Conservation (phyloP, 257 asterid species). For the Henckelia pumila region DNA sequence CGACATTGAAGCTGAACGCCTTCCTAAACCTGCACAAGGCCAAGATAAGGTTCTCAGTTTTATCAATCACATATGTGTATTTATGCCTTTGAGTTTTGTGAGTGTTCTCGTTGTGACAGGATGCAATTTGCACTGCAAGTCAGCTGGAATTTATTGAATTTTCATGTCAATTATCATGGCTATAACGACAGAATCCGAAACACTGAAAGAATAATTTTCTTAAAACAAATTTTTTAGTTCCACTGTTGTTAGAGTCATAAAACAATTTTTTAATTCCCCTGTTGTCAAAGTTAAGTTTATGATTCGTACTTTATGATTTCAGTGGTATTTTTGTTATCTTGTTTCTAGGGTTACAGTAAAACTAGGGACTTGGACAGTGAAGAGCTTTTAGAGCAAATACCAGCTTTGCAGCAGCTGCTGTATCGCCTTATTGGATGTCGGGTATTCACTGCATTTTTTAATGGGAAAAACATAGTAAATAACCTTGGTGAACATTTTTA, state of each 20-base stretch:
- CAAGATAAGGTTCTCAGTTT: too few species aligned
- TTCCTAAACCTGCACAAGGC: too few species aligned
- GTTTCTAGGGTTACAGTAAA: constrained; percentile 75
- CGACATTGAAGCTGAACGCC: too few species aligned
- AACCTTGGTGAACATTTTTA: too few species aligned
- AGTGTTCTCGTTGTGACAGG: not conserved
- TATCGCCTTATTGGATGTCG: constrained; percentile 94
- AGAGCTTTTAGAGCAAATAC: constrained; percentile 86
- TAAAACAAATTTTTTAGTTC: not conserved
- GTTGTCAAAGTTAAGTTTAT: constrained; percentile 15
- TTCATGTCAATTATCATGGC: too few species aligned
- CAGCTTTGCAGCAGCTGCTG: constrained; percentile 88
- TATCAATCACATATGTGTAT: too few species aligned
- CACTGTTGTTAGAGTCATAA: constrained; percentile 1
- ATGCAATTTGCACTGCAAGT: not conserved
- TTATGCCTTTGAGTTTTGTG: too few species aligned
- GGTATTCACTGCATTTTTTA: constrained; percentile 44
- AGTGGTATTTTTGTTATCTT: constrained; percentile 26
- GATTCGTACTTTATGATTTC: not conserved
- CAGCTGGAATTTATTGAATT: not conserved
- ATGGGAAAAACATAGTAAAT: too few species aligned
- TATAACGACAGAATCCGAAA: too few species aligned
- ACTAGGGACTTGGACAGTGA: constrained; percentile 86
- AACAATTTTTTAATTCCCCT: not conserved
- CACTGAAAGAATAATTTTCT: too few species aligned